These are phyloP conservation scores for Tranzscheliella williamsii DNA, from an alignment of 1,284 basidiomycete genomes.

Conservation along the genomic window DNA sequence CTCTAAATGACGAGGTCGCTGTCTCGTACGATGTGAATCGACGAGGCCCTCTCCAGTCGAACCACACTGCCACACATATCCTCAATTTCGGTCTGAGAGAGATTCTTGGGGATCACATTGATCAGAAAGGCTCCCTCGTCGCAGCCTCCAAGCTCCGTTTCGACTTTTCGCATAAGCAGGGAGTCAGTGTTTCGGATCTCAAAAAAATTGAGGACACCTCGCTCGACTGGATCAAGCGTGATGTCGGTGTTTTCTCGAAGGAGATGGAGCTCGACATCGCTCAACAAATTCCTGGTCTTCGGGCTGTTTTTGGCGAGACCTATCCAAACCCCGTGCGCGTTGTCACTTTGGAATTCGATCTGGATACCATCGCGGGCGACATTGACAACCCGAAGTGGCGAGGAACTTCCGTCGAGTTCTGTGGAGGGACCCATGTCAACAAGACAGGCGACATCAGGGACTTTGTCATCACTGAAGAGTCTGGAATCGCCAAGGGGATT, in stretches of 20 bases:
- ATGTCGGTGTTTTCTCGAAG: slow-evolving; percentile 84
- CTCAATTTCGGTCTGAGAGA: slow-evolving; percentile 92
- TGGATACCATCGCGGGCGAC: slow-evolving; percentile 83
- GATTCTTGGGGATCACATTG: slow-evolving; percentile 91
- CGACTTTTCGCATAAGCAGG: slow-evolving; percentile 95
- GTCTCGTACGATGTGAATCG: slow-evolving; percentile 77
- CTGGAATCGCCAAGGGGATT: slow-evolving; percentile 96
- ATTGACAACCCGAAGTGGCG: slow-evolving; percentile 88
- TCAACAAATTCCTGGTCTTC: slow-evolving; percentile 83
- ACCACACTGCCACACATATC: slow-evolving; percentile 98
- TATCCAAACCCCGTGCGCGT: slow-evolving; percentile 98
- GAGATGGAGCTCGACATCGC: slow-evolving; percentile 82
- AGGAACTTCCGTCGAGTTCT: slow-evolving; percentile 89
- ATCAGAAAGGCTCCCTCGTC: slow-evolving; percentile 97
- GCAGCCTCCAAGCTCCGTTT: slow-evolving; percentile 93
- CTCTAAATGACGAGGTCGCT: slow-evolving; percentile 72
- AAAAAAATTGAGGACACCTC: slow-evolving; percentile 80
- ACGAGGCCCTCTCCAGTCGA: slow-evolving; percentile 91
- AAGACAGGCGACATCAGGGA: slow-evolving; percentile 95
- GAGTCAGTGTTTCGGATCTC: slow-evolving; percentile 76
- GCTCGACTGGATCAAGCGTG: slow-evolving; percentile 84
- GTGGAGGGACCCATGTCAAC: slow-evolving; percentile 94
- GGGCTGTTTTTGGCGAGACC: slow-evolving; percentile 95
- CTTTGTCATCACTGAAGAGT: slow-evolving; percentile 91
- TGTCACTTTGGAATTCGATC: slow-evolving; percentile 82